A percentile compares a stretch with the other conserved stretches of the same genome.
Evolutionary conservation across 2,329 filamentous ascomycete genomes (phyloP).

Genomic region (Grosmannia penicillata): DNA sequence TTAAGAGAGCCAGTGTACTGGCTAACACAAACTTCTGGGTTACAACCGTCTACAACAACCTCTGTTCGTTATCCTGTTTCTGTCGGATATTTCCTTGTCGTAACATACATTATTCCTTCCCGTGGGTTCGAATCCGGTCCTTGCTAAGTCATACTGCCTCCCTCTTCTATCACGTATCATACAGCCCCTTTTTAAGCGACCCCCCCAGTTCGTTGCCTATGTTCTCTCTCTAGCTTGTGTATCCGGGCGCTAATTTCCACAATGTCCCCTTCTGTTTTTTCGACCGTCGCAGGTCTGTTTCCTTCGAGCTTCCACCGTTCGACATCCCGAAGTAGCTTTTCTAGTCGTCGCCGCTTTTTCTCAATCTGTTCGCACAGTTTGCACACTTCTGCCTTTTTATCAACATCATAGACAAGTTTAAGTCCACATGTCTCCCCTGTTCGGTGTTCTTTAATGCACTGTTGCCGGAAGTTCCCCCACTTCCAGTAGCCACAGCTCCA

Average conservation of each 20-base stretch:
- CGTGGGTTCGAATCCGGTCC: no score
- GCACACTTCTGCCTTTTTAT: conserved; percentile 50
- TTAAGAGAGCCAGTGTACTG: no score
- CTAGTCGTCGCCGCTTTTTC: conserved; percentile 62
- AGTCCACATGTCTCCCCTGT: conserved; percentile 94
- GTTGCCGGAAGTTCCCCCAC: conserved; percentile 84
- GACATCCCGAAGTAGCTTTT: conserved; percentile 62
- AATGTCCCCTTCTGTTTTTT: conserved; percentile 57
- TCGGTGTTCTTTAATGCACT: conserved; percentile 88
- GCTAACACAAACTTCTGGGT: no score
- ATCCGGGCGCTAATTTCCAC: conserved; percentile 48
- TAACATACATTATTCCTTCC: no score
- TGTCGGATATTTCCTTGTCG: no score
- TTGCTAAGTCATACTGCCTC: no score
- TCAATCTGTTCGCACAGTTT: conserved; percentile 80
- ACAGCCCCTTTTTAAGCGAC: background rate
- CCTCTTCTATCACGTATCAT: no score
- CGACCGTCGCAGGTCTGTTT: conserved; percentile 58
- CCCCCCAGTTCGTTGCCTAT: background rate
- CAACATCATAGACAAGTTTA: conserved; percentile 70
- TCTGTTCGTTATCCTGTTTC: no score
- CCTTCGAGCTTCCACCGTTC: conserved; percentile 65
- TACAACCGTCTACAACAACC: no score
- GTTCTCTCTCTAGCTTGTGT: conserved; percentile 26
- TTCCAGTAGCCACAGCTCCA: conserved; percentile 85